phyloP scores from a whole-genome alignment of 2,329 filamentous ascomycete genomes.

The Colletotrichum magnum region DNA sequence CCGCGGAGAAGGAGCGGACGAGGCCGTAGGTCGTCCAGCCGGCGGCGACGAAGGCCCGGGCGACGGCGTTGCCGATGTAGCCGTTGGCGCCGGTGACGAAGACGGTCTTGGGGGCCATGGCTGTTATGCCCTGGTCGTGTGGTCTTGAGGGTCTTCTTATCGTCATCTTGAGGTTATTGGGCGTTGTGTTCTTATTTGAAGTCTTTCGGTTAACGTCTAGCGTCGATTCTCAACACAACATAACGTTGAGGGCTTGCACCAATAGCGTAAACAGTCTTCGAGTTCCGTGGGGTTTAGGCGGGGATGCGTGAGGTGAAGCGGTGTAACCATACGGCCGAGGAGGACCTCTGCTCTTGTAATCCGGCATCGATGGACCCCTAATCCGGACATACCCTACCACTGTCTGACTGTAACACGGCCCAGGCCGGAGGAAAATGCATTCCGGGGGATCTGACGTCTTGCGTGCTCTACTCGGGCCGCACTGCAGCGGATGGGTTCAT shows the following conservation, averaged over 20 bases:
- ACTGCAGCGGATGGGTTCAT: constrained; percentile 19
- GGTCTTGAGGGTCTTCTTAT: background rate
- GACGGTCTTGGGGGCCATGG: constrained; percentile 47
- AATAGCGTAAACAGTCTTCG: background rate
- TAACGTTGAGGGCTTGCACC: background rate
- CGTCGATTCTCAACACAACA: background rate
- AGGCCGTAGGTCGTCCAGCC: constrained; percentile 63
- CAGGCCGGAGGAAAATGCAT: background rate
- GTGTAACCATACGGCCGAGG: background rate
- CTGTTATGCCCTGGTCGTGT: background rate
- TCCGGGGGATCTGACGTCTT: background rate
- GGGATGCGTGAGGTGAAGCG: background rate
- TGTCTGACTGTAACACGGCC: background rate
- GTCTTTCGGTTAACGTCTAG: no score
- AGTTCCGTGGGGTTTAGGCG: background rate
- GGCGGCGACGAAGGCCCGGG: constrained; percentile 59
- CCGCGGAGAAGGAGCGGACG: constrained; percentile 52
- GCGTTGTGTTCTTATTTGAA: constrained; percentile 2
- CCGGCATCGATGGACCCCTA: no score
- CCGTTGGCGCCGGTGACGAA: constrained; percentile 64
- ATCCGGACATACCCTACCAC: accelerated
- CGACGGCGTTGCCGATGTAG: constrained; percentile 62
- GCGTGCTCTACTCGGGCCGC: background rate
- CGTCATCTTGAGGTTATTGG: background rate
- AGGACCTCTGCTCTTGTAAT: background rate